A percentile compares a stretch with the other conserved stretches of the same genome.
phyloP scores from a whole-genome alignment of 208 protist species.

The Crithidia acanthocephali region DNA sequence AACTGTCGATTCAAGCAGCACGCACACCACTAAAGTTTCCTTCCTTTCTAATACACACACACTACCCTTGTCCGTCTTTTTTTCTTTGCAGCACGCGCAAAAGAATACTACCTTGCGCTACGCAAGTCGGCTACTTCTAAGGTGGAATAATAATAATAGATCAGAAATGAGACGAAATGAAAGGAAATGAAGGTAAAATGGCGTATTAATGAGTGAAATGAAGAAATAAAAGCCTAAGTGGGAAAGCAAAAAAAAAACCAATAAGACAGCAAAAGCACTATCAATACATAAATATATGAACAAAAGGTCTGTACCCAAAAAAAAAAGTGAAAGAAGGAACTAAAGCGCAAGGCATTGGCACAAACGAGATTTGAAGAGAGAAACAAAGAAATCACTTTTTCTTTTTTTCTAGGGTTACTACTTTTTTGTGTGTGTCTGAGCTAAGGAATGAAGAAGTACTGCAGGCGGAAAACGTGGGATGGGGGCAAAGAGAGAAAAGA shows the following conservation, averaged over 20 bases:
- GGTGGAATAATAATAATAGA: not conserved
- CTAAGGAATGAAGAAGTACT: not conserved
- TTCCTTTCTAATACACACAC: constrained; percentile 4
- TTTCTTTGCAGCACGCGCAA: not conserved
- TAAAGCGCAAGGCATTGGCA: constrained; percentile 9
- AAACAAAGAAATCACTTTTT: constrained; percentile 7
- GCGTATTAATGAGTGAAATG: not conserved
- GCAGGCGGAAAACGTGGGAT: not conserved
- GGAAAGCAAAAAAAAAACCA: constrained; percentile 4
- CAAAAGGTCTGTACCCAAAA: not conserved
- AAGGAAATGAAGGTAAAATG: constrained; percentile 9
- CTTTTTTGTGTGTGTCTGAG: not conserved
- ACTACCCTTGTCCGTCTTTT: not conserved
- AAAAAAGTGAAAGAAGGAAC: constrained; percentile 20
- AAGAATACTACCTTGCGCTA: constrained; percentile 20
- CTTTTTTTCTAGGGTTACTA: not conserved
- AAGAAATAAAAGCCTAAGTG: not conserved
- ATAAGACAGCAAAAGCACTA: constrained; percentile 19
- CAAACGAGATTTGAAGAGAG: constrained; percentile 6
- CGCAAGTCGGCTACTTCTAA: constrained; percentile 24
- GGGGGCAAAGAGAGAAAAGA: not conserved
- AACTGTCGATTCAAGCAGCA: not conserved
- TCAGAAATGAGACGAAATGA: constrained; percentile 9
- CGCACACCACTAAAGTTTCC: not conserved
- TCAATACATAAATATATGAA: constrained; percentile 5